These are phyloP conservation scores for Sphagnum fallax DNA, from an alignment of 228 moss, liverwort and hornwort species.

Conservation along the genomic window DNA sequence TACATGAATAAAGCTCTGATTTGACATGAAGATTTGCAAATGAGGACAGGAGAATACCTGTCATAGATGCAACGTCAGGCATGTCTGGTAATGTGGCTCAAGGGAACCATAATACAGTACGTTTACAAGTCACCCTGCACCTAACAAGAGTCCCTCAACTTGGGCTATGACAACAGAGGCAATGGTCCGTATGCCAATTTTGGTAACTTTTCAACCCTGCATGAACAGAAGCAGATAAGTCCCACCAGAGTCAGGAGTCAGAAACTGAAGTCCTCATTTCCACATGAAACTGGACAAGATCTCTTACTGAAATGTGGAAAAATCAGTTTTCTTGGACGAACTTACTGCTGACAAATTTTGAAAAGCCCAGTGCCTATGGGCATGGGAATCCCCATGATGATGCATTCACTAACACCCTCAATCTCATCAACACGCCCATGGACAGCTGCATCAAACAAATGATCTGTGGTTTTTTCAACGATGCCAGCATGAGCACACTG, in stretches of 20 bases:
- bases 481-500: constrained; percentile 96
- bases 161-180: constrained; percentile 52
- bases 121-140: not conserved
- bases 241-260: not conserved
- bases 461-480: constrained; percentile 96
- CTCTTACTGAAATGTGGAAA: not conserved
- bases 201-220: constrained; percentile 74
- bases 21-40: too few species aligned
- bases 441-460: constrained; percentile 93
- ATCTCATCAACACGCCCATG: constrained; percentile 93
- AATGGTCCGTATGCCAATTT: constrained; percentile 67
- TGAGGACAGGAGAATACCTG: not conserved
- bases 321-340: not conserved
- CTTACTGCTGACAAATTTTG: constrained; percentile 92
- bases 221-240: constrained; percentile 4
- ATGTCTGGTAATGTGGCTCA: not conserved
- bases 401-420: constrained; percentile 98
- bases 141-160: not conserved
- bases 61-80: not conserved
- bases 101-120: not conserved
- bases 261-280: not conserved
- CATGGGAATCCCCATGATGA: constrained; percentile 99
- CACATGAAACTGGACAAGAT: not conserved
- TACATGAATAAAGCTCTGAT: too few species aligned
- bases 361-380: constrained; percentile 96